Percentiles rank a stretch among this genome's conserved stretches.
Conservation (phyloP, 2,329 filamentous ascomycete genomes). For the Amylocarpus encephaloides region DNA sequence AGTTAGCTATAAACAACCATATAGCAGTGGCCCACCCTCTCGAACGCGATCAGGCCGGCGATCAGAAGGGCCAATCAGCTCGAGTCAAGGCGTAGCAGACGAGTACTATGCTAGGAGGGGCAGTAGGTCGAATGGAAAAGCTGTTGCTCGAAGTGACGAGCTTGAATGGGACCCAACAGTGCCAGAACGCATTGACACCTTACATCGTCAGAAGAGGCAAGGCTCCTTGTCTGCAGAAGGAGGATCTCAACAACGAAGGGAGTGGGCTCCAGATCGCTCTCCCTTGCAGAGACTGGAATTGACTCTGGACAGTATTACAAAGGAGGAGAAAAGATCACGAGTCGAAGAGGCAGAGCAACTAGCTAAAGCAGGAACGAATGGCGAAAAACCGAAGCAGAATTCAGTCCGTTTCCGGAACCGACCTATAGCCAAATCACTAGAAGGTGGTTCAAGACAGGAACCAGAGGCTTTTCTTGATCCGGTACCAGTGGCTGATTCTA, state of each 20-base stretch:
- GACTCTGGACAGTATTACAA: slow-evolving; percentile 86
- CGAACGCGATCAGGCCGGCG: slow-evolving; percentile 27
- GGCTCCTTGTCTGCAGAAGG: slow-evolving; percentile 31
- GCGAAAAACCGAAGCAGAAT: slow-evolving; percentile 24
- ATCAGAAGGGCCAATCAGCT: slow-evolving; percentile 25
- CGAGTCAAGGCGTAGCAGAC: slow-evolving; percentile 15
- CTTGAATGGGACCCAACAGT: slow-evolving; percentile 13
- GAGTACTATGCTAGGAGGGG: slow-evolving; percentile 17
- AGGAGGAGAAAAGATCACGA: slow-evolving; percentile 86
- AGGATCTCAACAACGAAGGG: slow-evolving; percentile 39
- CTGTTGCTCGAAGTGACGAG: slow-evolving; percentile 9
- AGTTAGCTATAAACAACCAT: slow-evolving; percentile 47
- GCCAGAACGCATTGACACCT: slow-evolving; percentile 15
- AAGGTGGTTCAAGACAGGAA: slow-evolving; percentile 14
- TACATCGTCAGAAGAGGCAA: slow-evolving; percentile 29
- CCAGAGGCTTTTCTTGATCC: slow-evolving; percentile 19
- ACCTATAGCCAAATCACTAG: slow-evolving; percentile 23
- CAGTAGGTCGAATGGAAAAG: slow-evolving; percentile 21
- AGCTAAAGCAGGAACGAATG: slow-evolving; percentile 35
- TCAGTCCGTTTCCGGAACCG: slow-evolving; percentile 29
- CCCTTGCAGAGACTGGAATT: slow-evolving; percentile 90
- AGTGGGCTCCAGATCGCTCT: slow-evolving; percentile 75
- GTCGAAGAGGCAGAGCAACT: slow-evolving; percentile 75
- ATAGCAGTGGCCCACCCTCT: slow-evolving; percentile 31
- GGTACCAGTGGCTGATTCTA: slow-evolving; percentile 28